A percentile compares a stretch with the other conserved stretches of the same genome.
Conservation (phyloP, 176 grass and related monocot genomes). For the Eleusine indica region DNA sequence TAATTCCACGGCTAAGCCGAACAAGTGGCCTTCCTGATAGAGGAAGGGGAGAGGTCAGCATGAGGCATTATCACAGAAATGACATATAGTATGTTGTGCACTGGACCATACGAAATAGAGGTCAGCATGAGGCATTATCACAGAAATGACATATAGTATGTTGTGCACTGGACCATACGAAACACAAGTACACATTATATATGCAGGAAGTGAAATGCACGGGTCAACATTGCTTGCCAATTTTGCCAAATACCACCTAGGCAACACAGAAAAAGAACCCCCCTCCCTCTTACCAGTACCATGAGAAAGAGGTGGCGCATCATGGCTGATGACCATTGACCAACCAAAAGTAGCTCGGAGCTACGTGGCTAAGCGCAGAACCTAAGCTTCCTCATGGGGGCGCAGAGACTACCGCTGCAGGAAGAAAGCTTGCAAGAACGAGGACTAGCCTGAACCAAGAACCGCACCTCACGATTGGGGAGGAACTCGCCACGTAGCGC, state of each 20-base stretch:
- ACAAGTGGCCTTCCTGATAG: constrained; percentile 4
- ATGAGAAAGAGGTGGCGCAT: neutral
- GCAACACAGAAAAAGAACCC: neutral
- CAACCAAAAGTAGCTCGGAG: neutral
- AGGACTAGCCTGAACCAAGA: neutral
- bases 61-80: neutral
- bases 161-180: neutral
- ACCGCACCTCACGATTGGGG: neutral
- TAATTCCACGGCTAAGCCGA: constrained; percentile 18
- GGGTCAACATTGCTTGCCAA: neutral
- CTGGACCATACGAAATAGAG: neutral
- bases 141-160: neutral
- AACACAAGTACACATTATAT: neutral
- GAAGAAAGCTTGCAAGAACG: neutral
- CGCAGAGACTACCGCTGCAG: neutral
- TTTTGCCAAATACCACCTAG: neutral
- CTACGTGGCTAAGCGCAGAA: neutral
- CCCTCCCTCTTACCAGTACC: neutral
- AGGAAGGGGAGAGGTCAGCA: neutral
- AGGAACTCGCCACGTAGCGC: neutral
- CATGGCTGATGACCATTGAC: neutral
- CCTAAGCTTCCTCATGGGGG: neutral
- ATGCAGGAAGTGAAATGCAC: neutral
- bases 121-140: neutral
- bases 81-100: too few relatives aligned